Evolutionary conservation across 177 flowering plant species (phyloP).

Genomic region (Vitis hybrid): DNA sequence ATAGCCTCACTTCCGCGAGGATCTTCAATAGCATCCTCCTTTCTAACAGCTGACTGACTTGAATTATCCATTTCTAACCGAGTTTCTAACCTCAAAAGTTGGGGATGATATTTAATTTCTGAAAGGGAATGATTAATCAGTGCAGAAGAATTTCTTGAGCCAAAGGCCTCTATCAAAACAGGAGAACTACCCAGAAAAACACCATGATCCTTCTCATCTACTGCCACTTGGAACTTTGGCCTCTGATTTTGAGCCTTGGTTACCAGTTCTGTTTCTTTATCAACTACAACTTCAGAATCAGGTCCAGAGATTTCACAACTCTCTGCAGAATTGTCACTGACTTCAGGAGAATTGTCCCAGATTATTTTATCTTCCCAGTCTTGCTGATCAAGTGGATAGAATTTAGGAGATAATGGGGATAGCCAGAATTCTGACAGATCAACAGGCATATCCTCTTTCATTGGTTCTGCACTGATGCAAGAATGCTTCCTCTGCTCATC

Average conservation of each 20-base stretch:
- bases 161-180: slow-evolving; percentile 57
- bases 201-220: slow-evolving; percentile 35
- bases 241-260: slow-evolving; percentile 15
- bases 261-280: slow-evolving; percentile 30
- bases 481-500: slow-evolving; percentile 35
- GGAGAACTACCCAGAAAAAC: slow-evolving; percentile 25
- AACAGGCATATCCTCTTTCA: slow-evolving; percentile 41
- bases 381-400: slow-evolving; percentile 79
- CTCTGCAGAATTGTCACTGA: slow-evolving; percentile 34
- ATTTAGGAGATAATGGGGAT: slow-evolving; percentile 31
- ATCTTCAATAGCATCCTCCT: slow-evolving; percentile 30
- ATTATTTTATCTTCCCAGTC: slow-evolving; percentile 89
- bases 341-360: slow-evolving; percentile 66
- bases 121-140: slow-evolving; percentile 11
- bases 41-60: slow-evolving; percentile 21
- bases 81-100: slow-evolving; percentile 75
- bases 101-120: slow-evolving; percentile 61
- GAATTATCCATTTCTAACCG: slow-evolving; percentile 30
- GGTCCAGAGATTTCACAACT: slow-evolving; percentile 44
- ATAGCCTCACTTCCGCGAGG: slow-evolving; percentile 31
- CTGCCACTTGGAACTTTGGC: slow-evolving; percentile 23
- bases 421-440: slow-evolving; percentile 34
- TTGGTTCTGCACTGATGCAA: slow-evolving; percentile 56
- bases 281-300: slow-evolving; percentile 38
- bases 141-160: slow-evolving; percentile 37